Conservation (phyloP, 1,139 yeast genomes). For the Arxiozyma bovina region DNA sequence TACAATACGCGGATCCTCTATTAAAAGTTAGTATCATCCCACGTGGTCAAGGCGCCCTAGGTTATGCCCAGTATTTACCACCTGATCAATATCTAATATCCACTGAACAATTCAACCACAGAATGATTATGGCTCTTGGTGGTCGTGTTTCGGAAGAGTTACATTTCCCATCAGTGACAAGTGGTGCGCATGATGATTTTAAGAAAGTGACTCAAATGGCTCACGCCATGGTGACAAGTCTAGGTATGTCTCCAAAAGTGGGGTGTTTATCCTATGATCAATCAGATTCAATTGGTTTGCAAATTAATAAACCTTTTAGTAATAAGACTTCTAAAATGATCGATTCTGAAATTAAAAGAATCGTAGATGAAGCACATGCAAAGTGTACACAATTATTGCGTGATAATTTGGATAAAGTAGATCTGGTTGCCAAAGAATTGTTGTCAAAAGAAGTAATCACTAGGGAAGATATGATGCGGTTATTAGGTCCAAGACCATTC, state of each 20-base stretch:
- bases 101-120: conserved; percentile 68
- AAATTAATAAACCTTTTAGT: conserved; percentile 80
- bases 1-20: conserved; percentile 83
- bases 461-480: conserved; percentile 80
- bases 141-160: conserved; percentile 94
- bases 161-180: conserved; percentile 80
- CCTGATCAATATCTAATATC: conserved; percentile 82
- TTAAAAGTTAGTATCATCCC: conserved; percentile 94
- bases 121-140: conserved; percentile 96
- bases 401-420: conserved; percentile 69
- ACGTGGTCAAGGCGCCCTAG: conserved; percentile 91
- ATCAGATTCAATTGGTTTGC: conserved; percentile 37
- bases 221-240: conserved; percentile 78
- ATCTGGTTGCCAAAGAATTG: conserved; percentile 76
- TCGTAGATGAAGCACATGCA: conserved; percentile 69
- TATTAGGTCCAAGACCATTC: conserved; percentile 85
- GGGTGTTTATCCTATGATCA: conserved; percentile 78
- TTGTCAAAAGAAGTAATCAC: conserved; percentile 77
- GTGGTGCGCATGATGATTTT: conserved; percentile 95
- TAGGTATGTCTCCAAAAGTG: conserved; percentile 82
- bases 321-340: conserved; percentile 74
- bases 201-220: conserved; percentile 95
- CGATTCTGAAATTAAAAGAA: conserved; percentile 75
- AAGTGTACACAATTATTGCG: conserved; percentile 58
- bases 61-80: conserved; percentile 96